These are phyloP conservation scores for Sclerotinia trifoliorum DNA, from an alignment of 2,329 filamentous ascomycete genomes.

Conservation along the genomic window DNA sequence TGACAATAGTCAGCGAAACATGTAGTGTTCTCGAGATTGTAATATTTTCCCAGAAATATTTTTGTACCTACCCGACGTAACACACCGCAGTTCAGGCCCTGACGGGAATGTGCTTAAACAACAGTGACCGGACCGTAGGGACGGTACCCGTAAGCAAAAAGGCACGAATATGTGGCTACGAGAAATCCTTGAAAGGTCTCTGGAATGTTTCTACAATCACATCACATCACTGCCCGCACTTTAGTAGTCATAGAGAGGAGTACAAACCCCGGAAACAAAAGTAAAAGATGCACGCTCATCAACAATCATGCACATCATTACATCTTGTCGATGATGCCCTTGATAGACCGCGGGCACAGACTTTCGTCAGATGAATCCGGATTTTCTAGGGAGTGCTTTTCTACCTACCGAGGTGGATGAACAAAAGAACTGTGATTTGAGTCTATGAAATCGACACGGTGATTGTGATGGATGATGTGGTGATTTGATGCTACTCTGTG, in stretches of 20 bases:
- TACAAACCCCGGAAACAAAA: conserved; percentile 1
- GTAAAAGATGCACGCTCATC: conserved; percentile 16
- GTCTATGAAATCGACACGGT: neutral
- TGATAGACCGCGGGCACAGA: conserved; percentile 19
- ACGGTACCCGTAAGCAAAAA: conserved; percentile 21
- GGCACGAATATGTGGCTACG: neutral
- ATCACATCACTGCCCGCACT: neutral
- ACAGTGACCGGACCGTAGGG: conserved; percentile 21
- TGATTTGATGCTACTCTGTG: neutral
- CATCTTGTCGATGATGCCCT: conserved; percentile 15
- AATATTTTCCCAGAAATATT: neutral
- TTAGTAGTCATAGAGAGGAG: too few relatives aligned
- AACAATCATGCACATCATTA: conserved; percentile 1
- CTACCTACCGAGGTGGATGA: neutral
- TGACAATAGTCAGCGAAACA: conserved; percentile 15
- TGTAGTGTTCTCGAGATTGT: conserved; percentile 14
- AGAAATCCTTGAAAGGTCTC: neutral
- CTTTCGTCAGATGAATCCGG: conserved; percentile 1
- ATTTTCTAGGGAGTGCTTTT: conserved; percentile 2
- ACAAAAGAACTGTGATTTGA: neutral
- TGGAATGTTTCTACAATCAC: neutral
- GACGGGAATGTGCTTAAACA: conserved; percentile 17
- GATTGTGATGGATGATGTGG: neutral
- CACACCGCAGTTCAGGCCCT: neutral
- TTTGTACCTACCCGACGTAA: conserved; percentile 20